Evolutionary conservation across 768 basidiomycete species (phyloP), one percentile per base, ranked within the genome.

Genomic region (Boletus eberwhitei): DNA sequence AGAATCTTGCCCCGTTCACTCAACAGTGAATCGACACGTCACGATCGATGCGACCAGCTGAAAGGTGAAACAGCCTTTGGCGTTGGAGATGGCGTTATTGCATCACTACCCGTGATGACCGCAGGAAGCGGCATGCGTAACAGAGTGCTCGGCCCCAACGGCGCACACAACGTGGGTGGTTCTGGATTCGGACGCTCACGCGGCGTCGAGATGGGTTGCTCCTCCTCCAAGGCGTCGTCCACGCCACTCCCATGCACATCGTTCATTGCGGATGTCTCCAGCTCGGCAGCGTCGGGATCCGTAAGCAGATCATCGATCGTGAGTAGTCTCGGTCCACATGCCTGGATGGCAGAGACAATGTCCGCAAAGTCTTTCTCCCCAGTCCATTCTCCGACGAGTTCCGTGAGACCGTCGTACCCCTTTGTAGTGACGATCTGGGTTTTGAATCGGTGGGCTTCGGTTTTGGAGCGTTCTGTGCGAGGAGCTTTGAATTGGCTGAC

Each of bases 401-500:
- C 74, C 0, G 74, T 75, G 60, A 88, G 63, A 21, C 77, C 79
- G 9, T 80, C 79, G 63, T 75, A 93, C 17, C 72, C 71, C 61
- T 93, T 93, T 26, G 87, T 81, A 48, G 77, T 73, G 21, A 80
- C 70, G 31, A 94, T 68, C 0, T 69, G 67, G 17, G 84, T 77
- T 47, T 80, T 79, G 44, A 86, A 70, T 3, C 73, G 71, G 49
- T 81, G 85, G 4, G 83, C 79, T 34, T 87, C 81, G 2, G 77
- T 71, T 63, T 87, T 90, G 35, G 75, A 79, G 41, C 84, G 71
- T 7, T 76, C 74, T 2, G 80, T 70, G 38, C 85, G 82, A 3
- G 78, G 69, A 3, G 84, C 85, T 64, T 87, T 88, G 79, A 95
- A 92, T 66, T 93, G 90, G 14, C 79, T 77, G 26, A 90, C 73